A percentile compares a stretch with the other conserved stretches of the same genome.
Evolutionary conservation across 164 flowering plant genomes (phyloP).

Genomic region (Annona cherimola): DNA sequence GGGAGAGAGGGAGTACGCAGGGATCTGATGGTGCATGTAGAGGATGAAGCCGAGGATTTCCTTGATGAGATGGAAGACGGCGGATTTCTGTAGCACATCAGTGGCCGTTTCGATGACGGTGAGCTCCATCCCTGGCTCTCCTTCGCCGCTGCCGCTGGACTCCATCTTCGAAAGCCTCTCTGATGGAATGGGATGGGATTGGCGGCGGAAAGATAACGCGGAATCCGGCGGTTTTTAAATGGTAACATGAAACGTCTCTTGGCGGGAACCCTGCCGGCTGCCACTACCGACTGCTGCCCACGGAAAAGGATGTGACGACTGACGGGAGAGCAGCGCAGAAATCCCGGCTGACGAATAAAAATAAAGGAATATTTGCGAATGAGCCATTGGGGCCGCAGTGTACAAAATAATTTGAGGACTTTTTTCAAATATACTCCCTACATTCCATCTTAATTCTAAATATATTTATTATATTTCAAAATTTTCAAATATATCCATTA

Average conservation of each 20-base stretch:
- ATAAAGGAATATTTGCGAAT: no score
- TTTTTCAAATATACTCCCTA: no score
- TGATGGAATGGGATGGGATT: not conserved
- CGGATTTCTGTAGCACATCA: conserved; percentile 41
- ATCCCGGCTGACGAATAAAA: no score
- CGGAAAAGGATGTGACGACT: no score
- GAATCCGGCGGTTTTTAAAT: not conserved
- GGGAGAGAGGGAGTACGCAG: conserved; percentile 40
- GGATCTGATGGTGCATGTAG: conserved; percentile 97
- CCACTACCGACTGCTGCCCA: no score
- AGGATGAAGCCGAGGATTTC: conserved; percentile 69
- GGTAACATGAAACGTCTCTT: not conserved
- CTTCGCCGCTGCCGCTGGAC: conserved; percentile 20
- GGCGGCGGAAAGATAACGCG: not conserved
- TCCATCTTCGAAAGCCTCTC: not conserved
- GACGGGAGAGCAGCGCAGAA: no score
- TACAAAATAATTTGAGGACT: no score
- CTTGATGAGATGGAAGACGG: conserved; percentile 57
- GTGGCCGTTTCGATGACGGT: conserved; percentile 38
- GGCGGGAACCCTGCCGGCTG: not conserved
- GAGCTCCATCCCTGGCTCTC: conserved; percentile 36
- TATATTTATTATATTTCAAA: no score
- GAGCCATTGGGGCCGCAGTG: no score
- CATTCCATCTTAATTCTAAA: no score
- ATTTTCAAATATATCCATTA: no score